Conservation (phyloP, 495 filamentous ascomycete species). For the Aspergillus diversus region DNA sequence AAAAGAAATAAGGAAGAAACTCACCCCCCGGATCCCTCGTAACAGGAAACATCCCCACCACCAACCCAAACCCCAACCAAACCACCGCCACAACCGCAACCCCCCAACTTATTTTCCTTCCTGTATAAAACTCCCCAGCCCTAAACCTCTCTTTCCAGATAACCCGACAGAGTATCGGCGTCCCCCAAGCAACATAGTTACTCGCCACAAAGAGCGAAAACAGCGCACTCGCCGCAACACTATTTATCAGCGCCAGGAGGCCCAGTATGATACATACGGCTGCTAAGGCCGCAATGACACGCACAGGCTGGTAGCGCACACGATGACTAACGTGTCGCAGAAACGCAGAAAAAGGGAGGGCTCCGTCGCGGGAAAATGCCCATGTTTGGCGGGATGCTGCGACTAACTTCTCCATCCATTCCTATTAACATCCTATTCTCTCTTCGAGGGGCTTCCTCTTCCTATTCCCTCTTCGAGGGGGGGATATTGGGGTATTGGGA, state of each 20-base stretch:
- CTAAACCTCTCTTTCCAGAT: slow-evolving; percentile 62
- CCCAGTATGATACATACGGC: slow-evolving; percentile 56
- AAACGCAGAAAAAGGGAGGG: slow-evolving; percentile 60
- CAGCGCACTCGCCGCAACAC: slow-evolving; percentile 58
- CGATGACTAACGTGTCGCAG: slow-evolving; percentile 55
- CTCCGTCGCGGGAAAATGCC: slow-evolving; percentile 62
- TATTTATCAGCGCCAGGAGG: slow-evolving; percentile 57
- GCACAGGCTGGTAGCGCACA: slow-evolving; percentile 59
- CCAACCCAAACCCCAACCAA: slow-evolving; percentile 58
- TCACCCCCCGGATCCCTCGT: slow-evolving; percentile 52
- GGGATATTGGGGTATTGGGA: background rate
- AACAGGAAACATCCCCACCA: slow-evolving; percentile 59
- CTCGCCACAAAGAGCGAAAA: slow-evolving; percentile 62
- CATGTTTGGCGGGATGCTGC: slow-evolving; percentile 58
- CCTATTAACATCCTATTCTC: no score
- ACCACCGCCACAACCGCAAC: no score
- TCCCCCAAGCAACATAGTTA: slow-evolving; percentile 62
- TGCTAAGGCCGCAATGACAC: slow-evolving; percentile 57
- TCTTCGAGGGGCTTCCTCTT: no score
- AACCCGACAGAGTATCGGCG: slow-evolving; percentile 60
- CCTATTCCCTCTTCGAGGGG: no score
- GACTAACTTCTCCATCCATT: background rate
- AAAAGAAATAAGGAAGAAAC: slow-evolving; percentile 23
- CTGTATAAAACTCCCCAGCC: slow-evolving; percentile 61
- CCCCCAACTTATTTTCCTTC: slow-evolving; percentile 14